Evolutionary conservation across 2,329 filamentous ascomycete species (phyloP).

Genomic region (Hymenoscyphus fraxineus): DNA sequence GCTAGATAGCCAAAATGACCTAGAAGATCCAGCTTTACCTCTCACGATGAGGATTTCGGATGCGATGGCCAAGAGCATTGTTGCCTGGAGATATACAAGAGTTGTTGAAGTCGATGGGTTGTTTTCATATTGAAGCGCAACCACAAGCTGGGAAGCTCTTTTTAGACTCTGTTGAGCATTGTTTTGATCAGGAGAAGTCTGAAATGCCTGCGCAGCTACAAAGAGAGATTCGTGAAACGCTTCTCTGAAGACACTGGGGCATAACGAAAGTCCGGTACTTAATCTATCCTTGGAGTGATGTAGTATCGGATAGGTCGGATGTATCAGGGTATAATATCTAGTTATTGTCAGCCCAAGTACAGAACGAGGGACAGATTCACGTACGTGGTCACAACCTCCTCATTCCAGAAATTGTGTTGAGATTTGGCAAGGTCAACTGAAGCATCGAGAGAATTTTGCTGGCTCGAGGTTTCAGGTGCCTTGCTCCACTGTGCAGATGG

Average conservation of each 20-base stretch:
- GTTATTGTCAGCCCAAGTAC: slow-evolving; percentile 22
- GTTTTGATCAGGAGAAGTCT: slow-evolving; percentile 33
- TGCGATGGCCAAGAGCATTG: slow-evolving; percentile 64
- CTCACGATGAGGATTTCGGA: slow-evolving; percentile 53
- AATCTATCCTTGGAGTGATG: slow-evolving; percentile 54
- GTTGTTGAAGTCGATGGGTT: slow-evolving; percentile 40
- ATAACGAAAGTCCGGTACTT: slow-evolving; percentile 52
- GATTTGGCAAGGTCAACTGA: slow-evolving; percentile 25
- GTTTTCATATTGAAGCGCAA: slow-evolving; percentile 43
- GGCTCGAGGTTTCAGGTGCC: slow-evolving; percentile 28
- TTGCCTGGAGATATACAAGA: slow-evolving; percentile 60
- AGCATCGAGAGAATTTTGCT: slow-evolving; percentile 28
- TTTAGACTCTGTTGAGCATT: slow-evolving; percentile 38
- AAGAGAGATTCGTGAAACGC: slow-evolving; percentile 63
- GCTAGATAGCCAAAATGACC: slow-evolving; percentile 55
- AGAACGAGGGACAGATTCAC: slow-evolving; percentile 12
- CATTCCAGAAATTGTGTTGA: slow-evolving; percentile 42
- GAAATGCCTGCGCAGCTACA: slow-evolving; percentile 54
- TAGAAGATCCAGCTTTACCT: slow-evolving; percentile 41
- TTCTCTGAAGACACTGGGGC: slow-evolving; percentile 53
- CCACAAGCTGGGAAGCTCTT: slow-evolving; percentile 41
- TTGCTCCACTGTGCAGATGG: slow-evolving; percentile 32
- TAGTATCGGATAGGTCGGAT: slow-evolving; percentile 64
- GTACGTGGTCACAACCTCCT: slow-evolving; percentile 41
- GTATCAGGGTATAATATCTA: slow-evolving; percentile 62